Percentiles rank a stretch among this genome's conserved stretches.
phyloP scores from a whole-genome alignment of 1,284 basidiomycete species.

The Fomitopsis schrenkii region DNA sequence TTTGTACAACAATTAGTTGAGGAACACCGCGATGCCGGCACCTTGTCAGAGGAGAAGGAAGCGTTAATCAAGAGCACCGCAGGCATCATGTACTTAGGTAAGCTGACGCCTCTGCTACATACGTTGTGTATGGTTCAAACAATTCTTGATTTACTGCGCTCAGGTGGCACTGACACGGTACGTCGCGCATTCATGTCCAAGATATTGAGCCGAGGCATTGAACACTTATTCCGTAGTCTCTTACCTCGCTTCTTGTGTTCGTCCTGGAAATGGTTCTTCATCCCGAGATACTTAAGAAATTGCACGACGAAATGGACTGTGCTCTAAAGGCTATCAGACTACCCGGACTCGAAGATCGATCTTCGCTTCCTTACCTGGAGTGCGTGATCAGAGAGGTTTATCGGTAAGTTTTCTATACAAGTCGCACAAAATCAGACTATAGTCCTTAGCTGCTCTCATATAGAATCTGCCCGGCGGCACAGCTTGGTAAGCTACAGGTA shows the following conservation, averaged over 20 bases:
- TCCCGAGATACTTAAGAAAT: slow-evolving; percentile 45
- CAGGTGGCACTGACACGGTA: slow-evolving; percentile 22
- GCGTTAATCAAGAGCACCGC: too few relatives aligned
- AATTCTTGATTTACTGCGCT: neutral
- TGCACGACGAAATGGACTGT: slow-evolving; percentile 26
- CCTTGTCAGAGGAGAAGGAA: too few relatives aligned
- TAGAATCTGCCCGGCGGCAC: too few relatives aligned
- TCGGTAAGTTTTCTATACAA: neutral
- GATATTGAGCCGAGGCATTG: neutral
- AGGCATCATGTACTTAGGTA: too few relatives aligned
- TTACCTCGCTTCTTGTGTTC: slow-evolving; percentile 22
- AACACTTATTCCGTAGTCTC: neutral
- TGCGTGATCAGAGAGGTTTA: slow-evolving; percentile 28
- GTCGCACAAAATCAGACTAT: too few relatives aligned
- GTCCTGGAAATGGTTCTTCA: slow-evolving; percentile 46
- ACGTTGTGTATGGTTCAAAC: neutral
- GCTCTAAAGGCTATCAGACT: slow-evolving; percentile 42
- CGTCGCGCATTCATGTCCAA: neutral
- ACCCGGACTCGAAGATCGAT: slow-evolving; percentile 43
- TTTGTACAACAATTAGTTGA: too few relatives aligned
- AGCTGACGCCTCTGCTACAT: too few relatives aligned
- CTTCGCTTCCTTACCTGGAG: slow-evolving; percentile 36
- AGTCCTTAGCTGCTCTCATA: too few relatives aligned
- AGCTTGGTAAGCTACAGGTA: too few relatives aligned
- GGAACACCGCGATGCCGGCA: too few relatives aligned